These are phyloP conservation scores for Mucor circinelloides DNA, from an alignment of 371 early-diverging fungal species.

Conservation along the genomic window DNA sequence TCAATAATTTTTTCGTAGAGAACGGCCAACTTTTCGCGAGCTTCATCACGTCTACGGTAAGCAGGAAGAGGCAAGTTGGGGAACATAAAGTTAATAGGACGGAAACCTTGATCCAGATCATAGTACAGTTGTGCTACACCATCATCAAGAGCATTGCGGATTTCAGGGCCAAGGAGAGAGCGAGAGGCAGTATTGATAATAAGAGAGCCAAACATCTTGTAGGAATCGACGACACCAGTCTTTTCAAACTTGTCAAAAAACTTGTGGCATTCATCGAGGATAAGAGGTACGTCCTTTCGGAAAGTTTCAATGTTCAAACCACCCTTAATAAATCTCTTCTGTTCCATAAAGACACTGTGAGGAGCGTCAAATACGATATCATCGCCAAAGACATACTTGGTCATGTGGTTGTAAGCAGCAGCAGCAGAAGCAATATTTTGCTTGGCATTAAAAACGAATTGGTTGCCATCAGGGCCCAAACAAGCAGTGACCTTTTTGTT, in stretches of 20 bases:
- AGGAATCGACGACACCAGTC: constrained; percentile 58
- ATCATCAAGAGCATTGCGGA: constrained; percentile 81
- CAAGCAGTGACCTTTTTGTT: constrained; percentile 91
- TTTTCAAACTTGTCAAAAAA: constrained; percentile 62
- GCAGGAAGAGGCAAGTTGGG: constrained; percentile 51
- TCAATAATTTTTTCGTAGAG: constrained; percentile 82
- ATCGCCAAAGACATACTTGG: constrained; percentile 94
- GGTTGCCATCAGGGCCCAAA: constrained; percentile 93
- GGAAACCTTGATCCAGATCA: constrained; percentile 93
- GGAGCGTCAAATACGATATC: constrained; percentile 96
- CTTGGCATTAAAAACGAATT: constrained; percentile 93
- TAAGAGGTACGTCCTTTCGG: constrained; percentile 84
- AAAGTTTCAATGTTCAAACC: constrained; percentile 86
- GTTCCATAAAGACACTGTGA: constrained; percentile 93
- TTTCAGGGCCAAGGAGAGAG: constrained; percentile 92
- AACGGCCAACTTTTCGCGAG: constrained; percentile 79
- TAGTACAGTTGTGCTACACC: constrained; percentile 84
- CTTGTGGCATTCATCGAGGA: constrained; percentile 76
- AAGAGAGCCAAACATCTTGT: constrained; percentile 84
- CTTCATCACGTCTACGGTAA: constrained; percentile 80
- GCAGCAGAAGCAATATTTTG: constrained; percentile 89
- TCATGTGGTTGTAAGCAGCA: constrained; percentile 91
- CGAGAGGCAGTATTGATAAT: constrained; percentile 94
- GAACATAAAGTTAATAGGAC: constrained; percentile 89
- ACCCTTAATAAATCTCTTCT: constrained; percentile 95